phyloP scores from a whole-genome alignment of 192 early-diverging fungal genomes.

The Coemansia sp. region DNA sequence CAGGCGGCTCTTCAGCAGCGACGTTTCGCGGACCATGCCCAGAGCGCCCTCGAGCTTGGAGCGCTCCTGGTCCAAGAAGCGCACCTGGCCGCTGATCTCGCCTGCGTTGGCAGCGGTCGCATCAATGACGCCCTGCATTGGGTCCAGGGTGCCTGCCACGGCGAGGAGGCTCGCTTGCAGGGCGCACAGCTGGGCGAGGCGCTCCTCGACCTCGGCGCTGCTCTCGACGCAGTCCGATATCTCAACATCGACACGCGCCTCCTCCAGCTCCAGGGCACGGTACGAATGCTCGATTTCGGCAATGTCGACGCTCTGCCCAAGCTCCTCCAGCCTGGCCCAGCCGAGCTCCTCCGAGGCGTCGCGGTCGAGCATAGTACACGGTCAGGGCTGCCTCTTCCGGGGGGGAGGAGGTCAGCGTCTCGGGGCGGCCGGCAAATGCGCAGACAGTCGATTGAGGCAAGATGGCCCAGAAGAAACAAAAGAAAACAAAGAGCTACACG shows the following conservation, averaged over 20 bases:
- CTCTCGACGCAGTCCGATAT: conserved; percentile 27
- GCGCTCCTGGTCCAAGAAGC: conserved; percentile 78
- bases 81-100: conserved; percentile 76
- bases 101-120: conserved; percentile 62
- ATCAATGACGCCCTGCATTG: conserved; percentile 28
- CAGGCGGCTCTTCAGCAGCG: conserved; percentile 41
- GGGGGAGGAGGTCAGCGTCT: no score
- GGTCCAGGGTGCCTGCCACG: conserved; percentile 9
- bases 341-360: conserved; percentile 10
- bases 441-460: no score
- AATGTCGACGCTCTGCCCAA: conserved; percentile 9
- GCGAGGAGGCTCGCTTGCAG: conserved; percentile 2
- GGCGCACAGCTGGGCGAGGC: conserved; percentile 9
- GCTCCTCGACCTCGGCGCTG: conserved; percentile 4
- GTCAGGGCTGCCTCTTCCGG: no score
- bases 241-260: conserved; percentile 42
- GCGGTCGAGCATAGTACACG: no score
- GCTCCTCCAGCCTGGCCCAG: conserved; percentile 11
- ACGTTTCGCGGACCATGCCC: conserved; percentile 63
- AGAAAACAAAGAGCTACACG: conserved; percentile 48
- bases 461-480: conserved; percentile 4
- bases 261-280: conserved; percentile 37
- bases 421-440: no score
- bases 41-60: conserved; percentile 66
- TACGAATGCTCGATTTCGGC: conserved; percentile 31